Percentiles rank a stretch among this genome's conserved stretches.
Evolutionary conservation across 1,139 yeast genomes (phyloP).

Genomic region (Hyphopichia fennica): DNA sequence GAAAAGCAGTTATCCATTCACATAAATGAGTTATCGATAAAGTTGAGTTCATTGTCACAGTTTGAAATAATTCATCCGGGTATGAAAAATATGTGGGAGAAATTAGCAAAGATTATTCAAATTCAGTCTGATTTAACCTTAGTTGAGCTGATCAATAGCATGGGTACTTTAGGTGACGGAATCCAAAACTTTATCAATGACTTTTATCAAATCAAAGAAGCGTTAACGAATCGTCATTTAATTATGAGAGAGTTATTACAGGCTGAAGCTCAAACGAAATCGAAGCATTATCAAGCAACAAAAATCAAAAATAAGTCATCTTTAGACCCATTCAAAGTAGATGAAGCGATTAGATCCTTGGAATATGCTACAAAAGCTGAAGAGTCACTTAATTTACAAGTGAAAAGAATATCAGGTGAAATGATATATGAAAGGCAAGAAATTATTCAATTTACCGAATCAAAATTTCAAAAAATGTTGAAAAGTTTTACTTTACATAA

Average conservation of each 20-base stretch:
- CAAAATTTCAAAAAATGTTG: constrained; percentile 52
- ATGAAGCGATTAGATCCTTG: constrained; percentile 79
- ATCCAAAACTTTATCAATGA: constrained; percentile 65
- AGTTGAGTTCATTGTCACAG: constrained; percentile 48
- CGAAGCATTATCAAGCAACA: constrained; percentile 72
- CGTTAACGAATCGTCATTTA: constrained; percentile 87
- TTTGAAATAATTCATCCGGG: constrained; percentile 59
- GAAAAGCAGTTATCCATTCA: constrained; percentile 59
- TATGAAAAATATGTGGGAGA: constrained; percentile 81
- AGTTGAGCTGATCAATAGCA: constrained; percentile 69
- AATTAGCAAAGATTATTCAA: constrained; percentile 66
- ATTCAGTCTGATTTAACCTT: constrained; percentile 77
- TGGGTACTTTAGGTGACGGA: constrained; percentile 79
- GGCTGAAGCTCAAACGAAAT: constrained; percentile 73
- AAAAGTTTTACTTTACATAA: constrained; percentile 65
- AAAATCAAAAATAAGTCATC: constrained; percentile 73
- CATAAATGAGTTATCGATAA: constrained; percentile 65
- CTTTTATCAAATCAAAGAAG: constrained; percentile 86
- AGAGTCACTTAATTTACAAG: constrained; percentile 70
- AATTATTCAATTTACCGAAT: constrained; percentile 56
- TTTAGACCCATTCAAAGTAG: constrained; percentile 84
- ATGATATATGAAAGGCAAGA: constrained; percentile 73
- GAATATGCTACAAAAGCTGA: constrained; percentile 82
- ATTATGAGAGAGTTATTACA: constrained; percentile 83
- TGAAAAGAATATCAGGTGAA: constrained; percentile 81